Evolutionary conservation across 1,139 yeast species (phyloP).

Genomic region (Fermentozyma sake): DNA sequence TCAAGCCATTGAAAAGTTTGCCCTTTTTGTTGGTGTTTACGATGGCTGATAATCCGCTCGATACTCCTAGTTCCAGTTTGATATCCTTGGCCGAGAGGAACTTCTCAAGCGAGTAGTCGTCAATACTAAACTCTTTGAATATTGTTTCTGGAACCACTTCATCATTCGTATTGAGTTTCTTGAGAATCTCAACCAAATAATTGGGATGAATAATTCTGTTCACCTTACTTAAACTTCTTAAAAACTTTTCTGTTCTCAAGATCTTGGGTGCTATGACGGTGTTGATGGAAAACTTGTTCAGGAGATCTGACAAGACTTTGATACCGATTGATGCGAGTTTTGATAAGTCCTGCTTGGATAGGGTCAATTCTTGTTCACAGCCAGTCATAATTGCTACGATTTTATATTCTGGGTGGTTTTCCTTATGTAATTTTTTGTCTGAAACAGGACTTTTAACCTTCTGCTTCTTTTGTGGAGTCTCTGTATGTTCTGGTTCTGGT

Average conservation of each 20-base stretch:
- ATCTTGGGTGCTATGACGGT: conserved; percentile 73
- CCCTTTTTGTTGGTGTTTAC: conserved; percentile 25
- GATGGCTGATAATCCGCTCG: conserved; percentile 4
- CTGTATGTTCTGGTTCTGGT: no score
- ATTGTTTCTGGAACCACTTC: conserved; percentile 16
- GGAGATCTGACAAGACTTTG: conserved; percentile 35
- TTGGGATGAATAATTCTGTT: conserved; percentile 43
- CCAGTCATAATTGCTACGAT: conserved; percentile 59
- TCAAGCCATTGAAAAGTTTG: conserved; percentile 39
- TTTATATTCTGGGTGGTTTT: conserved; percentile 7
- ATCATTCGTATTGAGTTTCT: conserved; percentile 13
- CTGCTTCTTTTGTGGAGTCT: conserved; percentile 1
- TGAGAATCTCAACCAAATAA: conserved; percentile 40
- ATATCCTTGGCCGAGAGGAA: conserved; percentile 23
- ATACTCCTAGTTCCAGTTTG: conserved; percentile 31
- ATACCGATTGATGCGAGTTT: conserved; percentile 32
- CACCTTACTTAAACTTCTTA: conserved; percentile 40
- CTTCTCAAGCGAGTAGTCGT: conserved; percentile 35
- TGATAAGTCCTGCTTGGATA: conserved; percentile 29
- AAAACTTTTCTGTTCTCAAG: conserved; percentile 80
- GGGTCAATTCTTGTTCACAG: conserved; percentile 45
- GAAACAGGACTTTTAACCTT: not conserved
- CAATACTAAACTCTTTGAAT: conserved; percentile 20
- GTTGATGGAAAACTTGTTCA: conserved; percentile 23
- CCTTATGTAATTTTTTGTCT: conserved; percentile 3